A percentile compares a stretch with the other conserved stretches of the same genome.
Evolutionary conservation across 1,139 yeast genomes (phyloP).

Genomic region (Sugiyamaella castrensis): DNA sequence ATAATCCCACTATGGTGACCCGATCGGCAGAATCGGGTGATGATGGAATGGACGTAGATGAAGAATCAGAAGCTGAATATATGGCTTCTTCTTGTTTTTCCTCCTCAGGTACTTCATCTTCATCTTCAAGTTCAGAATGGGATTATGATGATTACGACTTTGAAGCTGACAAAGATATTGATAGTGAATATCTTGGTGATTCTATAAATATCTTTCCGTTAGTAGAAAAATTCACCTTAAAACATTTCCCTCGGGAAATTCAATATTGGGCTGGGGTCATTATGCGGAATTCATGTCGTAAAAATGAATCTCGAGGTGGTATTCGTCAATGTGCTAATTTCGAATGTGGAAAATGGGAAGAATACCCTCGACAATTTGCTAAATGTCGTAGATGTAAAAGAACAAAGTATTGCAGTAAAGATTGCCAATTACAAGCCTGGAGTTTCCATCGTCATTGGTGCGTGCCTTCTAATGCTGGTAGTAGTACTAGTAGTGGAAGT

Average conservation of each 20-base stretch:
- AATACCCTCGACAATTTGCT: constrained; percentile 83
- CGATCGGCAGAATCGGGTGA: constrained; percentile 17
- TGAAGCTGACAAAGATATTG: constrained; percentile 44
- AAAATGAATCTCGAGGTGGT: constrained; percentile 84
- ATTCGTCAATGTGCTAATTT: constrained; percentile 93
- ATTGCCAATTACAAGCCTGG: constrained; percentile 93
- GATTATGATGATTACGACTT: constrained; percentile 59
- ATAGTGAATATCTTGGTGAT: constrained; percentile 44
- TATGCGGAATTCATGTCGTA: constrained; percentile 91
- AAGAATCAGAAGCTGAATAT: not conserved
- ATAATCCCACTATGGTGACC: too few relatives aligned
- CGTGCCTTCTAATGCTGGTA: constrained; percentile 36
- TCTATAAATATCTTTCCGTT: constrained; percentile 76
- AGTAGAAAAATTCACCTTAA: constrained; percentile 86
- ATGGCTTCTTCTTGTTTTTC: too few relatives aligned
- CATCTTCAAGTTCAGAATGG: constrained; percentile 33
- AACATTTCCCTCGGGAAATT: constrained; percentile 65
- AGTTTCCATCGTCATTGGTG: constrained; percentile 94
- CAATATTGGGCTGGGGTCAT: constrained; percentile 97
- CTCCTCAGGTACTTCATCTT: not conserved
- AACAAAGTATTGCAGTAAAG: constrained; percentile 90
- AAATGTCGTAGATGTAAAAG: constrained; percentile 93
- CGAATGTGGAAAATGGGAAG: constrained; percentile 96
- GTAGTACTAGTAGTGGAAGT: constrained; percentile 21
- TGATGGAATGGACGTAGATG: constrained; percentile 35